phyloP scores from a whole-genome alignment of 2,329 filamentous ascomycete species.

The Colletotrichum gloeosporioides region DNA sequence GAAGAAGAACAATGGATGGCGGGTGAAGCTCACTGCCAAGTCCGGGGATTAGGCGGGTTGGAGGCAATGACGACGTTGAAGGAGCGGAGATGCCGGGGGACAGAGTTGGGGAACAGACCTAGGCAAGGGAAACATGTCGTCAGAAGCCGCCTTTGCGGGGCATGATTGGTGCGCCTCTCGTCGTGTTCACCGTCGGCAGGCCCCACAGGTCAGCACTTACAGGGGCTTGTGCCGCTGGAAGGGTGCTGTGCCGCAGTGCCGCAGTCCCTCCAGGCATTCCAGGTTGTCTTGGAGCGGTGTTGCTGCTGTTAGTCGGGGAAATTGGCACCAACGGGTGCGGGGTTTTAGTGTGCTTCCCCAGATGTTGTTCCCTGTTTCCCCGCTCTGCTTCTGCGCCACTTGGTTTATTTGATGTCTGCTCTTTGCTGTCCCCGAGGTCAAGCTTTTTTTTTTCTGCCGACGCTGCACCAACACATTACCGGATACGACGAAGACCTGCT shows the following conservation, averaged over 20 bases:
- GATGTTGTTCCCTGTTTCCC: conserved; percentile 16
- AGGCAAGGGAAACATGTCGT: conserved; percentile 4
- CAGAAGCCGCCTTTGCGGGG: neutral
- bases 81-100: conserved; percentile 5
- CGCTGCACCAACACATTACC: neutral
- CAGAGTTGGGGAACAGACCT: neutral
- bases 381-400: neutral
- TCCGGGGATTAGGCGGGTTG: conserved; percentile 5
- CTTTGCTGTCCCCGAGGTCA: neutral
- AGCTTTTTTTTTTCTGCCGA: conserved; percentile 6
- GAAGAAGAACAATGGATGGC: neutral
- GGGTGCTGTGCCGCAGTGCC: neutral
- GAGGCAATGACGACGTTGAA: conserved; percentile 11
- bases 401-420: neutral
- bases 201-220: neutral
- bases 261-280: neutral
- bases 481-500: neutral
- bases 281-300: neutral
- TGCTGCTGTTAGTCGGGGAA: conserved; percentile 1
- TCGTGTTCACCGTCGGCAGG: neutral
- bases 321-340: conserved; percentile 9
- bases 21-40: neutral
- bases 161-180: conserved; percentile 17
- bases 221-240: neutral
- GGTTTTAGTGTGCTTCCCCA: conserved; percentile 23